Percentiles rank a stretch among this genome's conserved stretches.
These are phyloP conservation scores for Saccharomycopsis oosterbeekiorum DNA, from an alignment of 805 yeast genomes.

Conservation along the genomic window DNA sequence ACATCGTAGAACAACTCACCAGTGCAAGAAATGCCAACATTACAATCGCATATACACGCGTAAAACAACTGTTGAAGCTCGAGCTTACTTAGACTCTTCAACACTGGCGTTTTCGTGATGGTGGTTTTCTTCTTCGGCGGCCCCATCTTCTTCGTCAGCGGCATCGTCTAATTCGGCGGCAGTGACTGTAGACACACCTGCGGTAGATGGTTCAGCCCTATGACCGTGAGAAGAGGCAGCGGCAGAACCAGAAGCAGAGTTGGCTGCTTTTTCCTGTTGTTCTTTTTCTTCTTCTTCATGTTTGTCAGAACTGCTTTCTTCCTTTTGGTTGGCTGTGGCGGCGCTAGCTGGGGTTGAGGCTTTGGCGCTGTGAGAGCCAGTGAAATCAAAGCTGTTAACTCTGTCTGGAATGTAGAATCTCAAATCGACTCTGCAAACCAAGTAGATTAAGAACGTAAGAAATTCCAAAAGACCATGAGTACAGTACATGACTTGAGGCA, in stretches of 20 bases:
- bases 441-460: slow-evolving; percentile 43
- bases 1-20: too few species aligned
- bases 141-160: not conserved
- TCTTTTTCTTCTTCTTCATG: not conserved
- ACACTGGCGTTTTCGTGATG: not conserved
- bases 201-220: not conserved
- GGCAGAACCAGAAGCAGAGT: not conserved
- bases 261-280: not conserved
- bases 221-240: not conserved
- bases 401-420: slow-evolving; percentile 71
- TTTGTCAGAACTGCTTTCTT: not conserved
- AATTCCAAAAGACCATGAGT: slow-evolving; percentile 62
- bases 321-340: not conserved
- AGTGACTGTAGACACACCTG: not conserved
- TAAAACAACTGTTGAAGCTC: too few species aligned
- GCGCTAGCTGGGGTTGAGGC: not conserved
- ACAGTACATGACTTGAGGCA: slow-evolving; percentile 53
- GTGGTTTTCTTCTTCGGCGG: not conserved
- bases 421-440: slow-evolving; percentile 60
- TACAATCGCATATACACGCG: too few species aligned
- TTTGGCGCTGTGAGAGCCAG: not conserved
- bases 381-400: not conserved
- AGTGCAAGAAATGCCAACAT: too few species aligned
- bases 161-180: not conserved
- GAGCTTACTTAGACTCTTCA: not conserved